Conservation (phyloP, 2,329 filamentous ascomycete genomes). For the Botryotinia convoluta region DNA sequence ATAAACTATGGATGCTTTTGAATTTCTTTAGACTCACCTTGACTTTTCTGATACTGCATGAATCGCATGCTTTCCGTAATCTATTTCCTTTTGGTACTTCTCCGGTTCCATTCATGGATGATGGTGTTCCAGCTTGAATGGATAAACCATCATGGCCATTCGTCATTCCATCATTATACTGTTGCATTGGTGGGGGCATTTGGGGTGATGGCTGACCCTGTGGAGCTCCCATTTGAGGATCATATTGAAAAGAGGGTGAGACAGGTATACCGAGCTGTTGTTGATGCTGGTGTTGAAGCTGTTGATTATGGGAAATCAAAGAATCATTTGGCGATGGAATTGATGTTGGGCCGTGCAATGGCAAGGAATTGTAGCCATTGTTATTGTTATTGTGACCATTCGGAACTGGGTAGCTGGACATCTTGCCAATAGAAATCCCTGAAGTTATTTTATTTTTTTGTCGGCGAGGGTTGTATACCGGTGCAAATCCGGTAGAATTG, state of each 20-base stretch:
- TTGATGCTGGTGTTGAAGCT: constrained; percentile 21
- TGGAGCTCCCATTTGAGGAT: constrained; percentile 21
- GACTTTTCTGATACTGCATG: constrained; percentile 52
- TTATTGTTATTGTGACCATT: constrained; percentile 19
- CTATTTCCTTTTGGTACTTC: constrained; percentile 38
- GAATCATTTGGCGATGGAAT: constrained; percentile 17
- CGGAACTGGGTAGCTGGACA: constrained; percentile 19
- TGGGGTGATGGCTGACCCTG: constrained; percentile 25
- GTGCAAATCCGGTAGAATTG: constrained; percentile 19
- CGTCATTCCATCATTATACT: constrained; percentile 25
- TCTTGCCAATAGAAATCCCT: constrained; percentile 14
- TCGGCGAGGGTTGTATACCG: constrained; percentile 17
- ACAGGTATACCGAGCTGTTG: constrained; percentile 19
- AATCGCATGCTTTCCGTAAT: constrained; percentile 51
- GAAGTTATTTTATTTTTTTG: background rate
- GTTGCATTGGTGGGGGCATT: constrained; percentile 19
- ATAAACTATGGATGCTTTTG: background rate
- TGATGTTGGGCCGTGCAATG: constrained; percentile 20
- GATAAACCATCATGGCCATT: constrained; percentile 26
- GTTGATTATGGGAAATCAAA: constrained; percentile 18
- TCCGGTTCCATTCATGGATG: constrained; percentile 25
- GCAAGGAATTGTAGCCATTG: constrained; percentile 11
- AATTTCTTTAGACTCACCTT: constrained; percentile 41
- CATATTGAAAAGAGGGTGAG: constrained; percentile 19
- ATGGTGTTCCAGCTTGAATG: constrained; percentile 20